Evolutionary conservation across 2,329 filamentous ascomycete species (phyloP).

Genomic region (Aspergillus flavus): DNA sequence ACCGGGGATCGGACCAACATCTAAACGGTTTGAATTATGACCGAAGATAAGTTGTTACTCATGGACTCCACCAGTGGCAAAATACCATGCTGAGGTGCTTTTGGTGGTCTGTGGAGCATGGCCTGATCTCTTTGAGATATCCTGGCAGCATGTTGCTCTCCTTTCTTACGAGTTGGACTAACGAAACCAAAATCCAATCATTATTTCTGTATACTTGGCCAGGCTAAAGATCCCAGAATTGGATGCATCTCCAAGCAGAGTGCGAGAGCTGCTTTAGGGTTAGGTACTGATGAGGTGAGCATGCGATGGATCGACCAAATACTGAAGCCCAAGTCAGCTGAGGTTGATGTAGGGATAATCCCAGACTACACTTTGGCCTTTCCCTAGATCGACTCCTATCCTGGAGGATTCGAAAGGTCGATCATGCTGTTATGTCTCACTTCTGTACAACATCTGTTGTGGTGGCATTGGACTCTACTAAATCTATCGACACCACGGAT

Average conservation of each 20-base stretch:
- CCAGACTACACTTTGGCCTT: not conserved
- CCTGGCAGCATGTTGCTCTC: not conserved
- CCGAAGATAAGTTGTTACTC: not conserved
- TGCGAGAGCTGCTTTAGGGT: not conserved
- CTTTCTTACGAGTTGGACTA: not conserved
- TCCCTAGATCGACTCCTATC: not conserved
- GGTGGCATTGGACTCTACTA: not conserved
- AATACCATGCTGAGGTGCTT: not conserved
- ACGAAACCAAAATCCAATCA: too few species aligned
- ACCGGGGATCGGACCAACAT: not conserved
- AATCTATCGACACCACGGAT: not conserved
- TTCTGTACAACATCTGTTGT: not conserved
- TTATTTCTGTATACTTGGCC: too few species aligned
- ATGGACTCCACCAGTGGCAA: not conserved
- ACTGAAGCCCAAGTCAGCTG: not conserved
- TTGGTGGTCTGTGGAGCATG: not conserved
- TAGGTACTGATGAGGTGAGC: not conserved
- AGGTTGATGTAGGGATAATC: not conserved
- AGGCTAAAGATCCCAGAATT: not conserved
- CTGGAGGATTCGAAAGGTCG: not conserved
- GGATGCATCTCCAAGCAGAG: not conserved
- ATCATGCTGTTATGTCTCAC: not conserved
- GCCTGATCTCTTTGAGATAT: not conserved
- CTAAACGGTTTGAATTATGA: not conserved
- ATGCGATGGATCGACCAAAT: not conserved